phyloP scores from a whole-genome alignment of 176 grass and related monocot species.

The Oryza nivara region DNA sequence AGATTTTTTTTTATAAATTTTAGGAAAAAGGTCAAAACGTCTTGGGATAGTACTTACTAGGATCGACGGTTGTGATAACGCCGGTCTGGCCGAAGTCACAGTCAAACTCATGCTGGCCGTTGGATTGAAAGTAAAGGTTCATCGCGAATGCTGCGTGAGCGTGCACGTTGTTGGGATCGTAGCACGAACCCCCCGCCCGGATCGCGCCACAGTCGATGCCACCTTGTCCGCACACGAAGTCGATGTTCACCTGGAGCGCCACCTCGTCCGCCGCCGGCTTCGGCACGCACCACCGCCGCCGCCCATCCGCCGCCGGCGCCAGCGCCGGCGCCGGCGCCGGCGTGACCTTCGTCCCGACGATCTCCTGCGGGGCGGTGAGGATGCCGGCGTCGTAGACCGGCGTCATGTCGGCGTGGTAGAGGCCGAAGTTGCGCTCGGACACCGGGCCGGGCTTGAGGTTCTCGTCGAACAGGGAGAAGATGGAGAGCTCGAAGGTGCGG shows the following conservation, averaged over 20 bases:
- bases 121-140: conserved; percentile 74
- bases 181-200: conserved; percentile 61
- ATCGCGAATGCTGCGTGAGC: conserved; percentile 80
- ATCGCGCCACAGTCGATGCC: conserved; percentile 63
- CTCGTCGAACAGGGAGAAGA: conserved; percentile 86
- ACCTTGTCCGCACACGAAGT: conserved; percentile 64
- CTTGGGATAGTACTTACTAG: conserved; percentile 49
- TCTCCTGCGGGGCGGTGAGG: conserved; percentile 48
- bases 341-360: conserved; percentile 30
- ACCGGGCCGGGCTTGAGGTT: conserved; percentile 70
- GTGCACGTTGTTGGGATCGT: conserved; percentile 60
- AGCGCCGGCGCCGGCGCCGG: not conserved
- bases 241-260: conserved; percentile 78
- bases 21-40: no score
- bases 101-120: conserved; percentile 55
- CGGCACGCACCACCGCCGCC: conserved; percentile 76
- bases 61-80: conserved; percentile 56
- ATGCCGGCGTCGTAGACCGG: conserved; percentile 83
- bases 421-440: conserved; percentile 77
- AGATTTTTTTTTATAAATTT: no score
- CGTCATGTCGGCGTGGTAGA: conserved; percentile 67
- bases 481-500: conserved; percentile 72
- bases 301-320: not conserved
- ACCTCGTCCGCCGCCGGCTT: conserved; percentile 55
- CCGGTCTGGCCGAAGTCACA: conserved; percentile 74